A percentile compares a stretch with the other conserved stretches of the same genome.
phyloP scores from a whole-genome alignment of 768 basidiomycete genomes.

The Pleurotus pulmonarius region DNA sequence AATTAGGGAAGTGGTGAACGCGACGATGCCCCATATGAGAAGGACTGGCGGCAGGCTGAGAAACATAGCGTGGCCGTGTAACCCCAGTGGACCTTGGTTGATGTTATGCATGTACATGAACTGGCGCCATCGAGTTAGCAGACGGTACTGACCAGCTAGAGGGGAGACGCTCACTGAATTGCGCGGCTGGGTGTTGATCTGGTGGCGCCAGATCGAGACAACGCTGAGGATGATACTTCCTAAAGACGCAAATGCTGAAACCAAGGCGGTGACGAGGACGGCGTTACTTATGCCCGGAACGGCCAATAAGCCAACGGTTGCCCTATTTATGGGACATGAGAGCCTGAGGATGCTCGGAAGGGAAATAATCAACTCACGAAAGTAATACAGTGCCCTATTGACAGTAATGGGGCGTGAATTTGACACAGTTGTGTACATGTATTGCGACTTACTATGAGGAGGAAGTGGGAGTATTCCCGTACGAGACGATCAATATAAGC shows the following conservation, averaged over 20 bases:
- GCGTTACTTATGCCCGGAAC: conserved; percentile 34
- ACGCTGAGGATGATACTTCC: conserved; percentile 53
- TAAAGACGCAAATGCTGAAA: conserved; percentile 46
- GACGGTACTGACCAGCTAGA: neutral
- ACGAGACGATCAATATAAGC: conserved; percentile 45
- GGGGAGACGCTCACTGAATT: conserved; percentile 32
- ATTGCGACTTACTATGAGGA: conserved; percentile 42
- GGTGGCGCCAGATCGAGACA: conserved; percentile 55
- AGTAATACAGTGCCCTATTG: conserved; percentile 39
- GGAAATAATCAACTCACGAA: conserved; percentile 30
- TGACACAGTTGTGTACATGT: neutral
- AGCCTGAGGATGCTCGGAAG: neutral
- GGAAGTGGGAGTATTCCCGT: conserved; percentile 52
- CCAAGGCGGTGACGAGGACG: conserved; percentile 33
- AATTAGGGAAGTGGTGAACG: conserved; percentile 42
- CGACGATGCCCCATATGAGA: conserved; percentile 47
- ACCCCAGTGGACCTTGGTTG: conserved; percentile 37
- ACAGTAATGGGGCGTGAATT: no score
- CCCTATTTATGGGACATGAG: conserved; percentile 22
- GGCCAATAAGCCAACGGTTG: conserved; percentile 46
- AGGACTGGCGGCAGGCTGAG: conserved; percentile 50
- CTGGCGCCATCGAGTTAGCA: conserved; percentile 20
- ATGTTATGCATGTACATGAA: conserved; percentile 54
- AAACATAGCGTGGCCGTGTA: conserved; percentile 46
- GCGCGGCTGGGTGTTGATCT: conserved; percentile 37